Percentiles rank a stretch among this genome's conserved stretches.
These are phyloP conservation scores for Syncephalastrum contaminatum DNA, from an alignment of 371 early-diverging fungal species.

Conservation along the genomic window DNA sequence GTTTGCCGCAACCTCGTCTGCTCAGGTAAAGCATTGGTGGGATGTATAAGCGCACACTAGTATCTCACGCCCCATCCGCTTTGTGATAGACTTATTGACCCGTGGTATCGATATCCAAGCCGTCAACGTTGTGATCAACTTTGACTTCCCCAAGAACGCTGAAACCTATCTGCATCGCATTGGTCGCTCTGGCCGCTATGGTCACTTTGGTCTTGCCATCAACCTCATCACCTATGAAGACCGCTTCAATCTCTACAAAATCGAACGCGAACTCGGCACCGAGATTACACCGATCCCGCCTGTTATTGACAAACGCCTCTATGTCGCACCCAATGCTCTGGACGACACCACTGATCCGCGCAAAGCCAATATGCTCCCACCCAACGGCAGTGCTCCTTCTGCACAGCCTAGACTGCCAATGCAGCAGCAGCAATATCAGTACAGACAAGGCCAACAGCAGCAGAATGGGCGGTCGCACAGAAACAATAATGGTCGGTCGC, in stretches of 20 bases:
- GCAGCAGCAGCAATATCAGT: slow-evolving; percentile 26
- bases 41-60: too few species aligned
- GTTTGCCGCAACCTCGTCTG: slow-evolving; percentile 96
- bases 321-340: slow-evolving; percentile 71
- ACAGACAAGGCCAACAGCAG: slow-evolving; percentile 20
- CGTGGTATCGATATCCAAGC: slow-evolving; percentile 99
- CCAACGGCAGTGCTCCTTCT: slow-evolving; percentile 44
- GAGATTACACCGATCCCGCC: slow-evolving; percentile 96
- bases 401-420: slow-evolving; percentile 35
- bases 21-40: slow-evolving; percentile 54
- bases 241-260: slow-evolving; percentile 91
- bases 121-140: slow-evolving; percentile 99
- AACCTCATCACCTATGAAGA: slow-evolving; percentile 97
- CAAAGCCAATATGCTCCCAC: slow-evolving; percentile 38
- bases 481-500: too few species aligned
- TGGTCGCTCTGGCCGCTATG: slow-evolving; percentile 97
- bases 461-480: too few species aligned
- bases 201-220: slow-evolving; percentile 96
- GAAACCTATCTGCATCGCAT: slow-evolving; percentile 99
- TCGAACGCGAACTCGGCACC: slow-evolving; percentile 96
- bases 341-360: slow-evolving; percentile 39
- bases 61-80: too few species aligned
- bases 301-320: slow-evolving; percentile 88
- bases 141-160: slow-evolving; percentile 98
- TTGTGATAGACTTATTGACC: slow-evolving; percentile 83